phyloP scores from a whole-genome alignment of 345 rosid species.

The Moricandia arvensis region DNA sequence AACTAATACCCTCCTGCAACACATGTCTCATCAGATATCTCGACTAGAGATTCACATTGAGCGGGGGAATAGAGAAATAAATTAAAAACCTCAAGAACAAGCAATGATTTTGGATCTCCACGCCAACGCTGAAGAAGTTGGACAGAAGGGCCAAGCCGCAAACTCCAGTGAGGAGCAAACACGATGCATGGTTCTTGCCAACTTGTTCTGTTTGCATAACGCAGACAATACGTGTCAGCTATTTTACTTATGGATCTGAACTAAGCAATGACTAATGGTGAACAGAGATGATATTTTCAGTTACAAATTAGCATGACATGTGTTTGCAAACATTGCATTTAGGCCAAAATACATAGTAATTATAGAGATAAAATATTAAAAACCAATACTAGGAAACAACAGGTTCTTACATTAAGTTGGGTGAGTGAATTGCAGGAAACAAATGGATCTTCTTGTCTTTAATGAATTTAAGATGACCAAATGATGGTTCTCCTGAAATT shows the following conservation, averaged over 20 bases:
- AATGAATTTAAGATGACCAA: slow-evolving; percentile 57
- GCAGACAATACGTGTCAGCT: background rate
- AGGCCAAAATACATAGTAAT: background rate
- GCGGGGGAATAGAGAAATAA: background rate
- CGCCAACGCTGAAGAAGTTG: slow-evolving; percentile 77
- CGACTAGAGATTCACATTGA: slow-evolving; percentile 9
- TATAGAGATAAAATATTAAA: slow-evolving; percentile 1
- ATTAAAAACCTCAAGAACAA: slow-evolving; percentile 74
- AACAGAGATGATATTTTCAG: background rate
- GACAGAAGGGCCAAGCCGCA: slow-evolving; percentile 79
- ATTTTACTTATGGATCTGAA: background rate
- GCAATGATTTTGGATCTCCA: slow-evolving; percentile 63
- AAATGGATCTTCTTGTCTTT: slow-evolving; percentile 61
- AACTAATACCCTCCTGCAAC: slow-evolving; percentile 60
- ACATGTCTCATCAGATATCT: slow-evolving; percentile 19
- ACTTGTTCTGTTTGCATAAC: slow-evolving; percentile 47
- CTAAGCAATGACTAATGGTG: slow-evolving; percentile 3
- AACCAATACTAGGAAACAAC: background rate
- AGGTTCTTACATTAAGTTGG: slow-evolving; percentile 61
- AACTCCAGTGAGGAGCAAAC: slow-evolving; percentile 75
- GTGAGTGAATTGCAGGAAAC: slow-evolving; percentile 73
- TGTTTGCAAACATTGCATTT: background rate
- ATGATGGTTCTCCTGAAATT: slow-evolving; percentile 76
- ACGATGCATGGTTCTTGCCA: slow-evolving; percentile 90
- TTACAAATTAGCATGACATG: background rate